Evolutionary conservation across 169 alveolate species (phyloP), one percentile per base, ranked within the genome.

Genomic region (Plasmodium inui): DNA sequence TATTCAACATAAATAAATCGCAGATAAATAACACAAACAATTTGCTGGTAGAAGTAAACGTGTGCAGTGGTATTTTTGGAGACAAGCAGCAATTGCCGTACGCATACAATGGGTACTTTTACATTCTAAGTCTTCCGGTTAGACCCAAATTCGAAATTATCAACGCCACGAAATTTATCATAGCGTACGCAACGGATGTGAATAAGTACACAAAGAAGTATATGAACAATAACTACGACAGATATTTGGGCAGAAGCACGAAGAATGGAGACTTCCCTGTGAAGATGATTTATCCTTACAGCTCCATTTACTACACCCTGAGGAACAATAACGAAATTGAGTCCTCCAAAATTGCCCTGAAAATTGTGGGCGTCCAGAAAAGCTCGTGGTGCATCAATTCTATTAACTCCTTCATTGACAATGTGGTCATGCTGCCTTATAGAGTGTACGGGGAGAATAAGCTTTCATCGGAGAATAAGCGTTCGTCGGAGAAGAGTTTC

Each of bases 51-150:
- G 97, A 97, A 74, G 96, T 96, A 19, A 95, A 96, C 81, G 96
- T 97, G 17, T 95, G 97, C 22, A 95, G 96, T 12, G 98, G 98
- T 19, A 90, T 93, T 50, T 97, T 97, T 80, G 96, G 97, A 34
- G 97, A 96, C 70, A 96, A 95, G 22, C 94, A 96, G 12, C 95
- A 96, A 70, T 78, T 97, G 70, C 98, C 98, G 5, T 97, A 96
- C 85, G 94, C 96, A 44, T 96, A 95, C 90, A 97, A 97, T 84
- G 98, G 98, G 10, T 95, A 93, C 71, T 97, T 96, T 82, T 92
- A 94, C 76, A 96, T 96, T 26, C 96, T 97, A 22, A 95, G 97
- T 41, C 67, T 96, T 28, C 98, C 98, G 0, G 84, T 84, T 34
- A 81, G 96, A 80, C 97, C 98, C 67, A 96, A 96, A 85, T 96